These are phyloP conservation scores for Phytophthora pluvialis DNA, from an alignment of 352 stramenopile species.

Conservation along the genomic window DNA sequence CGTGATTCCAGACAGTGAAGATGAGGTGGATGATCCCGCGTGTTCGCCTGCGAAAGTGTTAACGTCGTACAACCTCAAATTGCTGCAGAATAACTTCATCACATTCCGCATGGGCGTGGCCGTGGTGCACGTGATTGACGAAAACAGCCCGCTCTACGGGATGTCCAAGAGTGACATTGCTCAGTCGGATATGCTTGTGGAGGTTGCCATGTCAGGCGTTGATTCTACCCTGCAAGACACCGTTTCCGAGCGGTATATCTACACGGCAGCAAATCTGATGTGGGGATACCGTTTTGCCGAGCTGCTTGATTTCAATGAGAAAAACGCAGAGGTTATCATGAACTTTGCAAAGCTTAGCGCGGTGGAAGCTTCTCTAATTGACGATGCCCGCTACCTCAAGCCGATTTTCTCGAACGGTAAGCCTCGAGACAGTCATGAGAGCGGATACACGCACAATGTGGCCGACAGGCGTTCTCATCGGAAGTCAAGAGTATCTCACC, in stretches of 20 bases:
- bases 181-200: constrained; percentile 76
- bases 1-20: constrained; percentile 9
- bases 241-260: constrained; percentile 80
- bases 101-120: constrained; percentile 86
- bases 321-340: constrained; percentile 73
- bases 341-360: constrained; percentile 80
- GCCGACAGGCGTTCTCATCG: constrained; percentile 26
- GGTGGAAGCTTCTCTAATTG: constrained; percentile 61
- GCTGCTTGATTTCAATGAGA: constrained; percentile 75
- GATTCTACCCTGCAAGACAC: constrained; percentile 88
- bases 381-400: constrained; percentile 53
- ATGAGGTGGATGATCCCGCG: constrained; percentile 26
- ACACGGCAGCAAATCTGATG: constrained; percentile 67
- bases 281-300: constrained; percentile 81
- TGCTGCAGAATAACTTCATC: constrained; percentile 87
- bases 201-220: constrained; percentile 78
- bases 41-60: constrained; percentile 52
- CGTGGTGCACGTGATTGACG: constrained; percentile 82
- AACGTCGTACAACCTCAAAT: constrained; percentile 79
- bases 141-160: constrained; percentile 66
- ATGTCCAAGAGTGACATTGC: constrained; percentile 66
- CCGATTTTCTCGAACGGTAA: constrained; percentile 16
- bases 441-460: constrained; percentile 19
- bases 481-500: constrained; percentile 23
- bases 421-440: constrained; percentile 16